These are phyloP conservation scores for Paecilomyces sp. DNA, from an alignment of 2,329 filamentous ascomycete species.

Conservation along the genomic window DNA sequence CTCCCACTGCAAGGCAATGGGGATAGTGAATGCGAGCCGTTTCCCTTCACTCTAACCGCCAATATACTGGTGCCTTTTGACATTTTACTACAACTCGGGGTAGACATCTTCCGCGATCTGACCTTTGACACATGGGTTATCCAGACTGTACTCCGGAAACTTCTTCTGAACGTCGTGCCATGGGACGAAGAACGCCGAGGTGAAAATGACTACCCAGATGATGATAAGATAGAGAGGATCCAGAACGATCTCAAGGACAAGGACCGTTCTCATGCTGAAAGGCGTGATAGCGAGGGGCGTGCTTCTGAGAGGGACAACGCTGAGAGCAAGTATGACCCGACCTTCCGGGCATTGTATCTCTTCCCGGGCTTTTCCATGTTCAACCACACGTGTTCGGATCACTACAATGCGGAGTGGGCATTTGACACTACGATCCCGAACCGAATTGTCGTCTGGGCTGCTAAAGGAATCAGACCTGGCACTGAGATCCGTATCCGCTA, in stretches of 20 bases:
- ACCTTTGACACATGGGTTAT: slow-evolving; percentile 32
- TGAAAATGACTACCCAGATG: slow-evolving; percentile 1
- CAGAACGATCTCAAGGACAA: not conserved
- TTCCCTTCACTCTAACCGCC: slow-evolving; percentile 26
- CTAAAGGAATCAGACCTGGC: slow-evolving; percentile 12
- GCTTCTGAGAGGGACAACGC: not conserved
- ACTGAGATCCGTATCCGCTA: slow-evolving; percentile 21
- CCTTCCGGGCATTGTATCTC: slow-evolving; percentile 21
- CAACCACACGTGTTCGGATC: slow-evolving; percentile 16
- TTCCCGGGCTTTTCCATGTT: slow-evolving; percentile 26
- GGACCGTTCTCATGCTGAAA: not conserved
- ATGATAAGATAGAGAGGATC: slow-evolving; percentile 5
- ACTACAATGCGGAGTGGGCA: slow-evolving; percentile 22
- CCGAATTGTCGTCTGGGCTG: slow-evolving; percentile 22
- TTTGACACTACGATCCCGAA: slow-evolving; percentile 21
- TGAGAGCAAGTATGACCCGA: slow-evolving; percentile 12
- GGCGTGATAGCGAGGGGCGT: too few relatives aligned
- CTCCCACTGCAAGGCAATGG: slow-evolving; percentile 17
- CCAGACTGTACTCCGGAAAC: slow-evolving; percentile 24
- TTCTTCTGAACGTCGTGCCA: slow-evolving; percentile 22
- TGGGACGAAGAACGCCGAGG: slow-evolving; percentile 17
- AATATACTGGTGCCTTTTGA: slow-evolving; percentile 32
- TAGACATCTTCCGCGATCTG: slow-evolving; percentile 30
- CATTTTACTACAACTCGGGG: slow-evolving; percentile 25
- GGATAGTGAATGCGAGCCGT: slow-evolving; percentile 8